Evolutionary conservation across 2,329 filamentous ascomycete genomes (phyloP), one percentile per base, ranked within the genome.

Genomic region (Cordyceps militaris): DNA sequence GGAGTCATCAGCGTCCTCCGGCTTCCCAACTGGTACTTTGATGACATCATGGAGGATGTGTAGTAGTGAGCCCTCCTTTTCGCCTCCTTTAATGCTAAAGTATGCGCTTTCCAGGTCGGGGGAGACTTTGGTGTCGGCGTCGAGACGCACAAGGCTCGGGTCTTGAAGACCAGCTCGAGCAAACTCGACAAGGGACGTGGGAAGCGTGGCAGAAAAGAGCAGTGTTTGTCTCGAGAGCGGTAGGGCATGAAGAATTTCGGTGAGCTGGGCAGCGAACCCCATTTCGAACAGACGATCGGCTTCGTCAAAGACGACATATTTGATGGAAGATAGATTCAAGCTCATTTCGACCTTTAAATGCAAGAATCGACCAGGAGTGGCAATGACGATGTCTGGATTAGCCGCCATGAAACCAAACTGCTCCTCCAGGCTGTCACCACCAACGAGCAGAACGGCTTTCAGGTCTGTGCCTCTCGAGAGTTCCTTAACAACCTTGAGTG

Each of bases 261-360:
- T 88, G 64, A 99, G 77, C 68, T 99, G 94, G 3, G 89, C 86
- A 4, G 92, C 91, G 69, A 99, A 99, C 65, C 94, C 95, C 93
- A 99, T 97, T 70, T 99, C 94, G 72, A 99, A 99, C 21, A 99
- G 78, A 56, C 94, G 84, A 78, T 99, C 94, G 1, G 94, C 94
- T 72, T 99, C 94, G 69, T 99, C 94, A 63, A 99, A 99, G 9
- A 99, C 94, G 24, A 96, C 90, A 67, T 99, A 99, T 64, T 85
- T 83, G 61, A 99, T 87, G 4, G 91, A 96, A 0, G 87, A 91
- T n/a, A 99, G 76, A 67, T 97, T 90, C 54, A 99, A 74, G 10
- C 81, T 80, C 95, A 99, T 99, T 70, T 99, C 94, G 21, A 97
- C 93, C 74, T 97, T 95, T 62, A 99, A 74, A 78, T 99, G 94